A percentile compares a stretch with the other conserved stretches of the same genome.
These are phyloP conservation scores for Aphanomyces astaci DNA, from an alignment of 352 stramenopile genomes.

Conservation along the genomic window DNA sequence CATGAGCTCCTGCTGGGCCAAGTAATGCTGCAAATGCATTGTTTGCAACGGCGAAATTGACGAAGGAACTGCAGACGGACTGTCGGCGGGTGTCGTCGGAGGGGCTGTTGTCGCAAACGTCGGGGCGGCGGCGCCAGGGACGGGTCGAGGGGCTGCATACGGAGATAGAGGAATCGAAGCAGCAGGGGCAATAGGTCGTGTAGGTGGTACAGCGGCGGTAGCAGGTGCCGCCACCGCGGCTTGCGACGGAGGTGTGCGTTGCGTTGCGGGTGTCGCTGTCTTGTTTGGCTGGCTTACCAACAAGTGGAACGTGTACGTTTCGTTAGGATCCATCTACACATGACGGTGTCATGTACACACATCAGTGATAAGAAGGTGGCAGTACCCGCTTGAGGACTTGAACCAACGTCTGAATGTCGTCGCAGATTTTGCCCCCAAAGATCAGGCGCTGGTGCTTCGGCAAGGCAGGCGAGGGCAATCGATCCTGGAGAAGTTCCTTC, in stretches of 20 bases:
- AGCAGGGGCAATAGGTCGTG: neutral
- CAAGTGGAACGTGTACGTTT: slow-evolving; percentile 45
- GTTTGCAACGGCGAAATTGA: neutral
- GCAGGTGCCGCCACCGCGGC: neutral
- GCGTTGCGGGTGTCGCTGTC: slow-evolving; percentile 24
- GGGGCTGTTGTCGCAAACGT: neutral
- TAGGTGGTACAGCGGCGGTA: neutral
- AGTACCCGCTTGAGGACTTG: slow-evolving; percentile 23
- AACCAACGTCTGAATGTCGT: slow-evolving; percentile 42
- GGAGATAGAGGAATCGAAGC: slow-evolving; percentile 6
- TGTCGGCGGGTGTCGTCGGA: neutral
- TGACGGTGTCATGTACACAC: neutral
- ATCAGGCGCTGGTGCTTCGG: slow-evolving; percentile 71
- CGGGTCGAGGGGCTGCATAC: slow-evolving; percentile 22
- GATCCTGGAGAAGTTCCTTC: slow-evolving; percentile 45
- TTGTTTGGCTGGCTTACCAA: slow-evolving; percentile 36
- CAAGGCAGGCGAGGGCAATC: slow-evolving; percentile 39
- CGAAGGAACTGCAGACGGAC: neutral
- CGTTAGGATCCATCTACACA: slow-evolving; percentile 21
- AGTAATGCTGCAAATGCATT: slow-evolving; percentile 34
- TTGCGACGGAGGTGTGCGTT: neutral
- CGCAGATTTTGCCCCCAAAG: slow-evolving; percentile 81
- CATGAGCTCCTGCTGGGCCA: slow-evolving; percentile 74
- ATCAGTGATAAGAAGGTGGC: neutral
- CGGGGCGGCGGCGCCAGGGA: slow-evolving; percentile 13